Conservation (phyloP, 208 protist genomes). For the Leptomonas pyrrhocoris region DNA sequence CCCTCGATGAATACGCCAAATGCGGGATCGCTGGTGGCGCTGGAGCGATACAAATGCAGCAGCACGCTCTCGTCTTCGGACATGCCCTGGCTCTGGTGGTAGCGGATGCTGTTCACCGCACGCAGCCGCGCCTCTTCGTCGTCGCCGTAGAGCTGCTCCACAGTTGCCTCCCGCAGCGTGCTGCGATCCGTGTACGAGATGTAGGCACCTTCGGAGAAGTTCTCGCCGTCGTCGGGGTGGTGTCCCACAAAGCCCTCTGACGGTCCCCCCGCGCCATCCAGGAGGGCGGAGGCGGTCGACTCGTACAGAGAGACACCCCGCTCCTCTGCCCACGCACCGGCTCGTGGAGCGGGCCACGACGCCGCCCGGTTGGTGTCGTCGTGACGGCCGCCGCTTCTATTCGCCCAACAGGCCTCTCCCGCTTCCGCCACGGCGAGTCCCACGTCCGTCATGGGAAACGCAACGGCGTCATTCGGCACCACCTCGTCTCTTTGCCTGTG, state of each 20-base stretch:
- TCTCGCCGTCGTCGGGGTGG: background rate
- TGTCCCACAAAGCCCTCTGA: background rate
- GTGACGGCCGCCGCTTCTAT: too few relatives aligned
- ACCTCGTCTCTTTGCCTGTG: too few relatives aligned
- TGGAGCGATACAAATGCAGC: constrained; percentile 11
- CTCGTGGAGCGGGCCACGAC: too few relatives aligned
- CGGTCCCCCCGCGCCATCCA: background rate
- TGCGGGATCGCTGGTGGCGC: constrained; percentile 4
- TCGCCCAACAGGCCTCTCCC: too few relatives aligned
- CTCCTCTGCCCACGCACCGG: too few relatives aligned
- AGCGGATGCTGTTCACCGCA: constrained; percentile 6
- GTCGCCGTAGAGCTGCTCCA: background rate
- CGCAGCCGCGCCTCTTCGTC: background rate
- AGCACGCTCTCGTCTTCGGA: constrained; percentile 7
- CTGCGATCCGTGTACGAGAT: background rate
- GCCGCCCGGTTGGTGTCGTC: too few relatives aligned
- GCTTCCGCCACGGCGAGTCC: too few relatives aligned
- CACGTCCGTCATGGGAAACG: too few relatives aligned
- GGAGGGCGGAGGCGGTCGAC: background rate
- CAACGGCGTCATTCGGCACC: too few relatives aligned
- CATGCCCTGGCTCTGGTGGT: constrained; percentile 5
- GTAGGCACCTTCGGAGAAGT: background rate
- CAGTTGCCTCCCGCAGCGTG: constrained; percentile 2
- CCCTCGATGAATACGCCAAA: constrained; percentile 7
- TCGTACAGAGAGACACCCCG: too few relatives aligned